phyloP scores from a whole-genome alignment of 1,139 yeast species.

The Lodderomyces elongisporus region DNA sequence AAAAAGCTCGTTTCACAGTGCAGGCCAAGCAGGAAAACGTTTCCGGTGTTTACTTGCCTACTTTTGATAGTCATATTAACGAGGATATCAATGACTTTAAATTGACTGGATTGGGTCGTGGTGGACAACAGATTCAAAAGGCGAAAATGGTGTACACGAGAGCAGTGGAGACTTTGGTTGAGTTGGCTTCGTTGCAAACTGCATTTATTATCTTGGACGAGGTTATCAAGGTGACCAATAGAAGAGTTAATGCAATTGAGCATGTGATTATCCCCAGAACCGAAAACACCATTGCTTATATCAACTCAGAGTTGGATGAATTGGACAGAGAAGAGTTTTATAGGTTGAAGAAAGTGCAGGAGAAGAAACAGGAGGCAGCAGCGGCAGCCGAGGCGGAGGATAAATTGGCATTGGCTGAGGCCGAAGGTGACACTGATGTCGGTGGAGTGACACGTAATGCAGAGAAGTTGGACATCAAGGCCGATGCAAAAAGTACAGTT shows the following conservation, averaged over 20 bases:
- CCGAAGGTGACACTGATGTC: constrained; percentile 18
- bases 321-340: constrained; percentile 97
- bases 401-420: constrained; percentile 16
- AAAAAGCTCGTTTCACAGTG: constrained; percentile 84
- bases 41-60: constrained; percentile 91
- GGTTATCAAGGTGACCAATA: constrained; percentile 93
- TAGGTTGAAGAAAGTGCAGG: constrained; percentile 93
- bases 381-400: constrained; percentile 61
- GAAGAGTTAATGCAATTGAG: constrained; percentile 98
- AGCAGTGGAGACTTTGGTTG: constrained; percentile 94
- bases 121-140: constrained; percentile 96
- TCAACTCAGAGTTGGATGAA: constrained; percentile 94
- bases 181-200: constrained; percentile 89
- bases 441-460: constrained; percentile 18
- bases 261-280: constrained; percentile 97
- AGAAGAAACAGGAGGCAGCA: constrained; percentile 81
- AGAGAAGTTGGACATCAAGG: constrained; percentile 21
- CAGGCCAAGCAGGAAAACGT: constrained; percentile 94
- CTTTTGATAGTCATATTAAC: constrained; percentile 80
- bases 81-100: constrained; percentile 88
- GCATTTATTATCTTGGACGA: constrained; percentile 96
- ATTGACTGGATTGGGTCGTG: constrained; percentile 95
- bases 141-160: constrained; percentile 90
- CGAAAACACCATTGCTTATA: constrained; percentile 87
- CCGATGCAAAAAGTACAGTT: constrained; percentile 21